Evolutionary conservation across 2,329 filamentous ascomycete species (phyloP).

Genomic region (Hypoxylon sp.): DNA sequence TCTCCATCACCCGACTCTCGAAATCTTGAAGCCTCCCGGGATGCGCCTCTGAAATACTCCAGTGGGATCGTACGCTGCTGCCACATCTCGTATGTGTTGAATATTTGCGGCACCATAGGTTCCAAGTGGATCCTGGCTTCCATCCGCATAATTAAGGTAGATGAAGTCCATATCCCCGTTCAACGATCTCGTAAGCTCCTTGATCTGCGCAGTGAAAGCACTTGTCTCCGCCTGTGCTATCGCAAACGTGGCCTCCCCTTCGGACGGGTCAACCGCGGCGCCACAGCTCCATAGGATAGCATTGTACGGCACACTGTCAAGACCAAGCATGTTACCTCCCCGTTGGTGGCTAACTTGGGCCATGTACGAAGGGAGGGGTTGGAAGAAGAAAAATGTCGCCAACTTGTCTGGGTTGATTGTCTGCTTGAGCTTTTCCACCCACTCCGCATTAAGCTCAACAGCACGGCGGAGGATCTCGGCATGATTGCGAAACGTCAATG

Average conservation of each 20-base stretch:
- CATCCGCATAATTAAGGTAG: conserved; percentile 54
- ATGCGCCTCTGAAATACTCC: conserved; percentile 51
- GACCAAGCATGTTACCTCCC: conserved; percentile 50
- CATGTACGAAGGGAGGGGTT: conserved; percentile 46
- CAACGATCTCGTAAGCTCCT: conserved; percentile 43
- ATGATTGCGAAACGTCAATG: conserved; percentile 45
- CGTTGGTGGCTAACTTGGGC: conserved; percentile 33
- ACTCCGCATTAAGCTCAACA: conserved; percentile 35
- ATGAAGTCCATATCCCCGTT: conserved; percentile 47
- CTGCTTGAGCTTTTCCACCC: conserved; percentile 36
- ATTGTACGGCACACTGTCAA: conserved; percentile 43
- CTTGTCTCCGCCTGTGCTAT: conserved; percentile 39
- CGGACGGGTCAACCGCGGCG: conserved; percentile 31
- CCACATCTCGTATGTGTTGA: conserved; percentile 46
- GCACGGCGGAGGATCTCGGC: conserved; percentile 35
- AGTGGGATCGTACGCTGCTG: conserved; percentile 49
- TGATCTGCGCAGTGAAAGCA: conserved; percentile 35
- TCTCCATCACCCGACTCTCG: conserved; percentile 34
- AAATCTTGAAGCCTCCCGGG: conserved; percentile 54
- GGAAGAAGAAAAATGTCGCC: conserved; percentile 41
- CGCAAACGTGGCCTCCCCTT: conserved; percentile 29
- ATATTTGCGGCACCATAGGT: conserved; percentile 50
- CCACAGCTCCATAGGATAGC: conserved; percentile 44
- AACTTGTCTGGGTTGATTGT: conserved; percentile 42
- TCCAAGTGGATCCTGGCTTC: conserved; percentile 48